These are phyloP conservation scores for Microbotryum violaceum DNA, from an alignment of 1,284 basidiomycete species.

Conservation along the genomic window DNA sequence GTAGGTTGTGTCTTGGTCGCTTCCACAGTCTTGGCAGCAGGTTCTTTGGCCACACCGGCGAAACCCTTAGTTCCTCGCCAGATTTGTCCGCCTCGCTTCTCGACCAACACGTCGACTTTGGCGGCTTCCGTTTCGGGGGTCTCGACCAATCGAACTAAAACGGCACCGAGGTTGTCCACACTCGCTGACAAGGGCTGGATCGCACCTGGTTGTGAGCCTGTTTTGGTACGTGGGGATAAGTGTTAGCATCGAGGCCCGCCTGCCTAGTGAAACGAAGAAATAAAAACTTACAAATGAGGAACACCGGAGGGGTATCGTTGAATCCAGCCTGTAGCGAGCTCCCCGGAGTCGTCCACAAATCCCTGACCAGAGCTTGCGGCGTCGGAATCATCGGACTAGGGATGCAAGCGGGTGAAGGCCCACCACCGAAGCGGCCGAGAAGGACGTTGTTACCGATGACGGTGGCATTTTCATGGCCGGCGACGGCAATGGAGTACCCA, in stretches of 20 bases:
- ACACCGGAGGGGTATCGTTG: constrained; percentile 15
- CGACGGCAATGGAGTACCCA: constrained; percentile 32
- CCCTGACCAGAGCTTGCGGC: constrained; percentile 30
- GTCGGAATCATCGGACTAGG: constrained; percentile 15
- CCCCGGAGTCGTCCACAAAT: constrained; percentile 29
- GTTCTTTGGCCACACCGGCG: too few species aligned
- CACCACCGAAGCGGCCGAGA: constrained; percentile 30
- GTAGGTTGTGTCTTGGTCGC: neutral
- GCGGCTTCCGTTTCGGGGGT: too few species aligned
- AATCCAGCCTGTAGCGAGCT: constrained; percentile 14
- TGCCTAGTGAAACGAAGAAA: neutral
- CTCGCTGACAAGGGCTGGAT: constrained; percentile 1
- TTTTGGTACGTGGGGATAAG: neutral
- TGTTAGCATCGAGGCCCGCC: neutral
- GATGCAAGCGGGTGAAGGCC: constrained; percentile 24
- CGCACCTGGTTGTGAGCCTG: constrained; percentile 16
- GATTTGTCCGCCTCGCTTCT: too few species aligned
- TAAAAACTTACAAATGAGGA: constrained; percentile 19
- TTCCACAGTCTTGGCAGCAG: neutral
- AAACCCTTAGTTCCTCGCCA: too few species aligned
- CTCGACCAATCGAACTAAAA: too few species aligned
- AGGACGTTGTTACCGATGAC: constrained; percentile 33
- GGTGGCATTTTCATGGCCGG: constrained; percentile 27
- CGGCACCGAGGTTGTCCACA: too few species aligned
- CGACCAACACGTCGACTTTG: too few species aligned